Percentiles rank a stretch among this genome's conserved stretches.
Conservation (phyloP, 495 filamentous ascomycete species). For the Polyplosphaeria fusca region DNA sequence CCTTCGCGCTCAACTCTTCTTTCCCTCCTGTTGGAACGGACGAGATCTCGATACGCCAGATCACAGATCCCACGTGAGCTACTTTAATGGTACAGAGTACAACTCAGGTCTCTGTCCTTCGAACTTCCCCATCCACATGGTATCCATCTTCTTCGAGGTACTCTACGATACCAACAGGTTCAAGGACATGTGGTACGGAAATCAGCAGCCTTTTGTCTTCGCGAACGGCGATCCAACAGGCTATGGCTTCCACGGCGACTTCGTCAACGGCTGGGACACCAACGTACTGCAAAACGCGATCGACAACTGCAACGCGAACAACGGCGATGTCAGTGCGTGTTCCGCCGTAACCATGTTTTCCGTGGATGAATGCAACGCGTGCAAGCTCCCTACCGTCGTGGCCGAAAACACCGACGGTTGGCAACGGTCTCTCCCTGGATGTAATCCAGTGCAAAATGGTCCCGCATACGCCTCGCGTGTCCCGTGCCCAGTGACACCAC, state of each 20-base stretch:
- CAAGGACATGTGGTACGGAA: conserved; percentile 52
- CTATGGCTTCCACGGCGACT: conserved; percentile 63
- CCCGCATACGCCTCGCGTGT: conserved; percentile 42
- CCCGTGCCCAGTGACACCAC: conserved; percentile 33
- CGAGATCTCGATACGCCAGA: conserved; percentile 47
- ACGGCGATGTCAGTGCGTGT: conserved; percentile 43
- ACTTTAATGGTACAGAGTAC: conserved; percentile 46
- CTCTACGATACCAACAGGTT: conserved; percentile 61
- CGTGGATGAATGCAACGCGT: conserved; percentile 40
- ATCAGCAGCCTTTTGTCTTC: conserved; percentile 63
- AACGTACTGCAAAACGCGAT: conserved; percentile 59
- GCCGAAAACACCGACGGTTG: conserved; percentile 43
- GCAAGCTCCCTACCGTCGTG: conserved; percentile 38
- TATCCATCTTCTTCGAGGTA: conserved; percentile 68
- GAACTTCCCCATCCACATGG: conserved; percentile 58
- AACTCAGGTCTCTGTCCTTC: conserved; percentile 52
- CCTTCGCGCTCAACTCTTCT: conserved; percentile 60
- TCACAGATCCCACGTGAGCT: conserved; percentile 58
- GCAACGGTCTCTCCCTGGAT: conserved; percentile 53
- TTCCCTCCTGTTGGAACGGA: conserved; percentile 52
- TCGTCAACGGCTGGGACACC: conserved; percentile 67
- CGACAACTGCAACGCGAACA: conserved; percentile 51
- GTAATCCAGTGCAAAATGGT: conserved; percentile 48
- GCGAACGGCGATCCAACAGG: conserved; percentile 51
- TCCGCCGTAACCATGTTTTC: conserved; percentile 48